Evolutionary conservation across 148 eudicot genomes (phyloP).

Genomic region (Cornus controversa): DNA sequence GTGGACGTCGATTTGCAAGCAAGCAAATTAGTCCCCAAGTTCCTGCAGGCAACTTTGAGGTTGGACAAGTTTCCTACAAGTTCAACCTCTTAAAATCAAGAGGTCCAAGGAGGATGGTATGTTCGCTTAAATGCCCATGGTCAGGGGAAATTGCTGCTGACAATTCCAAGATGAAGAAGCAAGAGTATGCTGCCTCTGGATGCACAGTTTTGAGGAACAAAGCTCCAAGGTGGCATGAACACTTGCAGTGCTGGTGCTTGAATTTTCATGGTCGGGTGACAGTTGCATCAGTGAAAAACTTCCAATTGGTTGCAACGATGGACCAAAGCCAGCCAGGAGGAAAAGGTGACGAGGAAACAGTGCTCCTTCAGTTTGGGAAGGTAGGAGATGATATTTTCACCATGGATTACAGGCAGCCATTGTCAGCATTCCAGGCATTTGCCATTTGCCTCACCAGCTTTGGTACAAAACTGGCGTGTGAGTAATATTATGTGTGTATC

Average conservation of each 20-base stretch:
- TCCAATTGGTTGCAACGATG: constrained; percentile 76
- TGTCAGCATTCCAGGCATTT: constrained; percentile 93
- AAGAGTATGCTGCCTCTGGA: constrained; percentile 26
- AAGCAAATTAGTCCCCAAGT: constrained; percentile 95
- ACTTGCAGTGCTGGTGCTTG: constrained; percentile 96
- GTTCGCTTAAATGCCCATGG: constrained; percentile 64
- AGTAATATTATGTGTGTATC: constrained; percentile 32
- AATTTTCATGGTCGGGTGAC: constrained; percentile 97
- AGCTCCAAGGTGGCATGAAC: constrained; percentile 96
- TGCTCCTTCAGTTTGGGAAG: constrained; percentile 93
- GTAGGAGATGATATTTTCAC: constrained; percentile 85
- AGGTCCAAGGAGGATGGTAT: constrained; percentile 94
- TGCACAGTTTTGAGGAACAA: constrained; percentile 71
- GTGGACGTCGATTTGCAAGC: constrained; percentile 75
- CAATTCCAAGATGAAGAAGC: constrained; percentile 27
- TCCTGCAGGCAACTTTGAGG: constrained; percentile 83
- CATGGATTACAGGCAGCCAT: constrained; percentile 93
- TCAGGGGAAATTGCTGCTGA: constrained; percentile 26
- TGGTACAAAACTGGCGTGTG: constrained; percentile 95
- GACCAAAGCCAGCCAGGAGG: constrained; percentile 91
- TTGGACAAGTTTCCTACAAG: constrained; percentile 81
- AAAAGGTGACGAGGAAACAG: constrained; percentile 86
- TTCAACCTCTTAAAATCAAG: constrained; percentile 91
- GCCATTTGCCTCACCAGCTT: constrained; percentile 96
- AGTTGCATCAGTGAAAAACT: constrained; percentile 93